Base-by-base conservation (phyloP, 2,329 filamentous ascomycete genomes). In the Apiospora arundinis region DNA sequence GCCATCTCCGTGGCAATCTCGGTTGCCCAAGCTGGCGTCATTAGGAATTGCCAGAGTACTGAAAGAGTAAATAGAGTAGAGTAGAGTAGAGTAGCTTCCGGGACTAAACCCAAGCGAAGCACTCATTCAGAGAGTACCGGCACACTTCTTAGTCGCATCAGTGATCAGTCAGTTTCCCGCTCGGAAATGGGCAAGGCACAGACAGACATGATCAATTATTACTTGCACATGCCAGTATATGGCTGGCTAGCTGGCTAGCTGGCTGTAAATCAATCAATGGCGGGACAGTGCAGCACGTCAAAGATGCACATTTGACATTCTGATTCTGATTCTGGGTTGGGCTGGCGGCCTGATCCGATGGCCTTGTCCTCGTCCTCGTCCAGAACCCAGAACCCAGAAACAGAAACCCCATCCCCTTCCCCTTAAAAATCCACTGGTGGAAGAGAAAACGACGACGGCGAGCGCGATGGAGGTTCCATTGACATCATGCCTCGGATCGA, bases 1-100 rank as follows among this genome's bases (percentile, higher is more conserved):
- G 25, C 16, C 32, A 40, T 63, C 28, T 63, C 56, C 56, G 56
- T 40, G 56, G 18, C 16, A 63, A 63, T 63, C 21, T 63, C 56
- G 56, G 56, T 63, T 63, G 32, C 12, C 40, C 9, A 8, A 11
- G 32, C 56, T 63, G 56, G 28, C 56, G 28, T 63, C 56, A 40
- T 14, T 16, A 21, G 14, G 23, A 52, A 52, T 23, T 28, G 23
- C 48, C 48, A 52, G 23, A 28, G 48, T 32, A n/a, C n/a, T n/a
- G n/a, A n/a, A n/a, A n/a, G n/a, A n/a, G n/a, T n/a, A n/a, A n/a
- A n/a, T n/a, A 52, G 23, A 28, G 48, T 32, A 52, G 23, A 28
- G 48, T 32, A 52, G 23, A 28, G 48, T 32, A 52, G 23, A 28
- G 48, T 32, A 7, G 25, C 49, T 32, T 56, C 49, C 49, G 49